Base-by-base conservation (phyloP, 73 alveolate species). In the Paramecium sonneborni region DNA sequence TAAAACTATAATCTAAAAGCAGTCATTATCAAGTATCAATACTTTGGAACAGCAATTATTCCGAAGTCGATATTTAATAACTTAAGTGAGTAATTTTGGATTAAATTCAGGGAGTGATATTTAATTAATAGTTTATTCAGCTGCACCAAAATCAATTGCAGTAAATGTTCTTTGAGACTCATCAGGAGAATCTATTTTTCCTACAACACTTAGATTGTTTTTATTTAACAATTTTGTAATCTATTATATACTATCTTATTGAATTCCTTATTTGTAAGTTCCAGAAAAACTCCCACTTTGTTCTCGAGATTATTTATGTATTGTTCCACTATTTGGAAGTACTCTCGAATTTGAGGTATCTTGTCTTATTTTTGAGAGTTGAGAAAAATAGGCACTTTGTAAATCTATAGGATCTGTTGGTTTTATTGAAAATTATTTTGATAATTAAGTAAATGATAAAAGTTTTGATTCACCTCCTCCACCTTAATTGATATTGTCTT, bases 211-310 rank as follows among this genome's bases (percentile, higher is more conserved):
- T 62, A 62, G 24, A 30, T 62, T 62, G 24, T 62, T 62, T 12
- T 28, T 62, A 30, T 30, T 62, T 12, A 62, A 62, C 1, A 62
- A 26, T 52, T 18, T 52, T 52, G 68, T 52, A 18, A 52, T 52
- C 6, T 62, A 62, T 62, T 62, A 10, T 5, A 62, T 62, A 9
- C 84, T 62, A 62, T 62, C 84, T 12, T 26, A 30, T 62, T 62
- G 32, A 8, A 52, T 52, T 52, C 68, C 39, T 62, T 30, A 32
- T 62, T 62, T 62, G n/a, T 30, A 26, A 3, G 84, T 62, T 62
- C 84, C 84, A 62, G 84, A 62, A 26, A 62, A 62, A 62, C 84
- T 62, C 9, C 84, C 84, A 62, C 84, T 62, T 62, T 62, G 44
- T 62, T 62, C 84, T 6, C 84, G 20, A 11, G 84, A 62, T 62